Conservation (phyloP, 73 alveolate species). For the Symbiodinium pilosum region DNA sequence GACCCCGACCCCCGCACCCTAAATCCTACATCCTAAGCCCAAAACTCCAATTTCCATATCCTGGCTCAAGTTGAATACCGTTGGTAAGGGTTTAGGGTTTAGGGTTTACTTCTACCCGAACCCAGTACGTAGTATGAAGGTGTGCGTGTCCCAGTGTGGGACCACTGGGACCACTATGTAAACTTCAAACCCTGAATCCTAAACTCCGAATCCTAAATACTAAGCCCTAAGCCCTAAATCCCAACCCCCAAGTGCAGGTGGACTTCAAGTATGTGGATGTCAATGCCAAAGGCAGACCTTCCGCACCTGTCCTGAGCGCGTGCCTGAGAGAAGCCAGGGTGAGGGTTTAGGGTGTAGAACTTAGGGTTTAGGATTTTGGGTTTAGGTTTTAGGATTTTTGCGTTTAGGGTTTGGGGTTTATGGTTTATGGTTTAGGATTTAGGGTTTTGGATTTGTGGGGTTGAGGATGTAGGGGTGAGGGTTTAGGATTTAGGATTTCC, state of each 20-base stretch:
- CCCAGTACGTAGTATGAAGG: too few species aligned
- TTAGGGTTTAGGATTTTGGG: not conserved
- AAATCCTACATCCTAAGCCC: not conserved
- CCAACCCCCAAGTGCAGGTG: not conserved
- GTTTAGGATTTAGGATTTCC: too few species aligned
- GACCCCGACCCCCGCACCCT: not conserved
- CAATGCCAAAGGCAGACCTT: conserved; percentile 29
- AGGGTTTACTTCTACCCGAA: too few species aligned
- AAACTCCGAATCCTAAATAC: not conserved
- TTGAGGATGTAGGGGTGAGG: too few species aligned
- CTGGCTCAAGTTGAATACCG: too few species aligned
- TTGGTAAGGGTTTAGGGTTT: too few species aligned
- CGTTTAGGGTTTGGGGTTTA: not conserved
- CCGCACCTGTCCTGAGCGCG: conserved; percentile 13
- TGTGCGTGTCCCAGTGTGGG: too few species aligned
- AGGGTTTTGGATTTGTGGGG: too few species aligned
- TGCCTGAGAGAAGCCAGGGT: too few species aligned
- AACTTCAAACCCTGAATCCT: not conserved
- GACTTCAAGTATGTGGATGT: conserved; percentile 58
- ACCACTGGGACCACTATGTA: too few species aligned
- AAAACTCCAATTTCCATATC: not conserved
- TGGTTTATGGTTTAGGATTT: too few species aligned
- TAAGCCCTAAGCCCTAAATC: not conserved
- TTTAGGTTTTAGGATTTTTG: too few species aligned
- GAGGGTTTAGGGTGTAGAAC: not conserved